These are phyloP conservation scores for Taxillus chinensis DNA, from an alignment of 164 flowering plant genomes.

Conservation along the genomic window DNA sequence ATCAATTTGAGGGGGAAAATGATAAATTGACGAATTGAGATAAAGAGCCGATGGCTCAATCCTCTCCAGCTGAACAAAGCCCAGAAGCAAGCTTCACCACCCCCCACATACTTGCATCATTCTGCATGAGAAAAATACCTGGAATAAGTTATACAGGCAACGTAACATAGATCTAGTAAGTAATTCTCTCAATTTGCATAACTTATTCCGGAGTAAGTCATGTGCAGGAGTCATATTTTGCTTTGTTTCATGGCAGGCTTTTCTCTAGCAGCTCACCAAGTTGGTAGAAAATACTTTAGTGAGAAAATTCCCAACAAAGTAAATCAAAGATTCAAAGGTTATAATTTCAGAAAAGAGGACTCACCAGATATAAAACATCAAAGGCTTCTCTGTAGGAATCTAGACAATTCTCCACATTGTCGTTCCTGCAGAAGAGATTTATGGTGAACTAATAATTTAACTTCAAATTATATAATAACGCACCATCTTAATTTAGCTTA, in stretches of 20 bases:
- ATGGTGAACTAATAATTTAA: background rate
- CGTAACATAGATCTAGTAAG: background rate
- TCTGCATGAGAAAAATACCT: slow-evolving; percentile 31
- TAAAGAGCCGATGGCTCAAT: background rate
- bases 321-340: no score
- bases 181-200: no score
- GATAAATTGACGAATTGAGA: no score
- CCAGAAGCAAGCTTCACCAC: slow-evolving; percentile 58
- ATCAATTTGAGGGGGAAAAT: no score
- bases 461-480: background rate
- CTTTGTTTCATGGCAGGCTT: no score
- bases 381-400: slow-evolving; percentile 55
- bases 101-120: slow-evolving; percentile 81
- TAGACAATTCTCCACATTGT: slow-evolving; percentile 59
- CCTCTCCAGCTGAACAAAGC: slow-evolving; percentile 19
- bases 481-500: background rate
- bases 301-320: no score
- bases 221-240: no score
- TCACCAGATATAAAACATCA: slow-evolving; percentile 73
- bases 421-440: slow-evolving; percentile 48
- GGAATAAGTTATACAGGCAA: background rate
- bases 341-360: slow-evolving; percentile 12
- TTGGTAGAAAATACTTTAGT: no score
- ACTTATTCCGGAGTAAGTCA: no score
- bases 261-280: no score